Evolutionary conservation across 805 yeast species (phyloP).

Genomic region (Hanseniaspora occidentalis): DNA sequence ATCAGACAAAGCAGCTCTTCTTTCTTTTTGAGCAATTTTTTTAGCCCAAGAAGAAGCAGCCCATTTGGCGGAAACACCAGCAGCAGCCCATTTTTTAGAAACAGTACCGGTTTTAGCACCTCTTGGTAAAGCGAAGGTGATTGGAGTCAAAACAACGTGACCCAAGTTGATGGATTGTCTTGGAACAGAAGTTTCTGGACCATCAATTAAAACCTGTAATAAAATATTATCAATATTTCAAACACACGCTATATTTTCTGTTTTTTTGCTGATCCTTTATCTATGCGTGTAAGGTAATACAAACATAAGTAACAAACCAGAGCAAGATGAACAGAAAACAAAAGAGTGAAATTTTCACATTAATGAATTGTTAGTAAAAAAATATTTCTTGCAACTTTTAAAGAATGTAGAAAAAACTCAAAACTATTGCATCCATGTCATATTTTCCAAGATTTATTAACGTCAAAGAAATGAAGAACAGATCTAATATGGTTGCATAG

Average conservation of each 20-base stretch:
- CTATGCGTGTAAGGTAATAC: too few relatives aligned
- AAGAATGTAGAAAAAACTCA: too few relatives aligned
- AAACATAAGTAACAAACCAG: too few relatives aligned
- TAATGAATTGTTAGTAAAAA: constrained; percentile 3
- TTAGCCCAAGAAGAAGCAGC: constrained; percentile 92
- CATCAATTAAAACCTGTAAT: constrained; percentile 77
- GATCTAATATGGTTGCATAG: too few relatives aligned
- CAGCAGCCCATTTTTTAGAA: constrained; percentile 86
- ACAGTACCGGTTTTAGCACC: constrained; percentile 83
- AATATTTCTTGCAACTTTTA: too few relatives aligned
- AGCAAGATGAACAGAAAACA: too few relatives aligned
- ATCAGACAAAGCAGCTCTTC: constrained; percentile 87
- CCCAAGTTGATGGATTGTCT: constrained; percentile 87
- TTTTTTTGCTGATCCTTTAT: too few relatives aligned
- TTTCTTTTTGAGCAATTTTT: constrained; percentile 91
- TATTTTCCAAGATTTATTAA: too few relatives aligned
- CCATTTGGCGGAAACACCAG: constrained; percentile 85
- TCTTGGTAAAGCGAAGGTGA: constrained; percentile 84
- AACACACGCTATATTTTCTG: background rate
- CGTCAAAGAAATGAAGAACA: too few relatives aligned
- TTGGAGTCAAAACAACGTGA: constrained; percentile 86
- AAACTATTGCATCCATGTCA: too few relatives aligned
- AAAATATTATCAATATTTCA: constrained; percentile 3
- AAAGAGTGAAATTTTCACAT: background rate
- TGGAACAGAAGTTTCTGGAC: constrained; percentile 78